Base-by-base conservation (phyloP, 1,284 basidiomycete genomes). In the Lentinula novae-zelandiae region DNA sequence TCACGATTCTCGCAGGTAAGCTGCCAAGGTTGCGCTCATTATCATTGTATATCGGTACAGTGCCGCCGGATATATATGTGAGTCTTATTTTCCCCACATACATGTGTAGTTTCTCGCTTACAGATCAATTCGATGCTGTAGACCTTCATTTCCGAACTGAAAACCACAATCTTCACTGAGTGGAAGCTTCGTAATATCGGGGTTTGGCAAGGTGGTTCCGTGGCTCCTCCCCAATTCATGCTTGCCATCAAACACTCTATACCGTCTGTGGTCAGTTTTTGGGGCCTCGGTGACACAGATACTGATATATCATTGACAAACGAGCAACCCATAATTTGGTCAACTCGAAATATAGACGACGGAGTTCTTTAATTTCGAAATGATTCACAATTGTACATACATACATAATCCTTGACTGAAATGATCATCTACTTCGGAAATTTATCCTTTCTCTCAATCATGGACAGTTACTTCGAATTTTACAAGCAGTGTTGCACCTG, bases 401-500 rank as follows among this genome's bases (percentile, higher is more conserved):
- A 27, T 27, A 27, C 27, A 27, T 27, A 27, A 38, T 53, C 10
- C 2, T 12, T 48, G n/a, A 4, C 20, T 15, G 7, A 39, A 13
- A 17, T 44, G 6, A 6, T 40, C 27, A 38, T 3, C 52, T 39
- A 13, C 9, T 52, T 1, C n/a, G 22, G 5, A 3, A 9, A 10
- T 22, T 1, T 6, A 46, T 2, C 20, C 20, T 27, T 2, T 17
- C 0, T 46, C n/a, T 8, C 44, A 17, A 7, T 9, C 27, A 3
- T 4, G 27, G 27, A 27, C 3, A 22, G 44, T 10, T 20, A 54
- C 13, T 17, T 60, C 65, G 64, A 84, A 80, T 51, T 72, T 72
- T 4, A 78, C 77, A 36, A 86, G 73, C 15, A 84, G 63, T 13
- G 77, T 79, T 9, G 81, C 77, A 12, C 79, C 80, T 2, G 78